phyloP scores from a whole-genome alignment of 352 stramenopile species.

The Phytophthora meadii region DNA sequence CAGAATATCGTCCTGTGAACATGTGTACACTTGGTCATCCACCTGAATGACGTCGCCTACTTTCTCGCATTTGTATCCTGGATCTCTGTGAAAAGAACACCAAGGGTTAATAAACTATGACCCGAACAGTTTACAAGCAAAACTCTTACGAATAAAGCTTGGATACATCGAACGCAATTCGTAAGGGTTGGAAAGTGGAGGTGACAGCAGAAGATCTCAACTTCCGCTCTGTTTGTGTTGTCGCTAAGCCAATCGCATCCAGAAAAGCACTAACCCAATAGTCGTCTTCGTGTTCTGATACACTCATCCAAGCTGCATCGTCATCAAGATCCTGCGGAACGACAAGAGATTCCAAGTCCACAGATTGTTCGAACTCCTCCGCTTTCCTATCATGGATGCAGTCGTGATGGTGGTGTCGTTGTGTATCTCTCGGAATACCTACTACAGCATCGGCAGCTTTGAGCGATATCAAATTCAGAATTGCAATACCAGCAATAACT shows the following conservation, averaged over 20 bases:
- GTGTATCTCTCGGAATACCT: background rate
- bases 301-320: background rate
- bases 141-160: conserved; percentile 62
- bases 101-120: background rate
- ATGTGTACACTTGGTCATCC: conserved; percentile 60
- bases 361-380: conserved; percentile 49
- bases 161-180: conserved; percentile 80
- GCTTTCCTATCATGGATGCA: conserved; percentile 80
- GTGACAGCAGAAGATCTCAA: conserved; percentile 31
- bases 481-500: conserved; percentile 2
- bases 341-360: conserved; percentile 48
- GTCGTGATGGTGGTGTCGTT: conserved; percentile 47
- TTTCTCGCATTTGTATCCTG: conserved; percentile 63
- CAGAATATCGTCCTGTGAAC: conserved; percentile 59
- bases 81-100: conserved; percentile 42
- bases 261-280: conserved; percentile 50
- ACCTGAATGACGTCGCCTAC: conserved; percentile 57
- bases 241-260: conserved; percentile 42
- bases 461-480: background rate
- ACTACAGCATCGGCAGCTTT: background rate
- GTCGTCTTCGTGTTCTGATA: conserved; percentile 14
- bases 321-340: conserved; percentile 37
- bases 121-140: background rate
- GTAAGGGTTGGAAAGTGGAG: conserved; percentile 68
- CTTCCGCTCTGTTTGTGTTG: conserved; percentile 30